These are phyloP conservation scores for Lactarius vividus DNA, from an alignment of 768 basidiomycete genomes.

Conservation along the genomic window DNA sequence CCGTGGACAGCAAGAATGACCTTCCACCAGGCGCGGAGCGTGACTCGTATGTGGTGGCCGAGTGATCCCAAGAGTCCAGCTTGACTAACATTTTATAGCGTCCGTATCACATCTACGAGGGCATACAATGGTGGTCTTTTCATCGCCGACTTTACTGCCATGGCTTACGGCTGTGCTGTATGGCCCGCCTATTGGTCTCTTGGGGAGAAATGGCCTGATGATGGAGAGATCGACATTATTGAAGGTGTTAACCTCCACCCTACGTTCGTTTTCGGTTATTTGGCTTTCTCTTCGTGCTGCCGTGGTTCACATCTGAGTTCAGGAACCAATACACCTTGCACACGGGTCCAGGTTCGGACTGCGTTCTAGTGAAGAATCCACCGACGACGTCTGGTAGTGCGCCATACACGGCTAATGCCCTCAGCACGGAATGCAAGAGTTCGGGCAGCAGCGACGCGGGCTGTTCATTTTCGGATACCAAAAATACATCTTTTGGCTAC, in stretches of 20 bases:
- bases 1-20: conserved; percentile 16
- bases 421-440: conserved; percentile 4
- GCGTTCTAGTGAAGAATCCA: not conserved
- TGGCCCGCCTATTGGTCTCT: conserved; percentile 34
- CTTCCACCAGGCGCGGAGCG: conserved; percentile 3
- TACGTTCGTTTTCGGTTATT: not conserved
- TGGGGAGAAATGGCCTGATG: conserved; percentile 29
- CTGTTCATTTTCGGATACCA: not conserved
- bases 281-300: not conserved
- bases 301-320: not conserved
- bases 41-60: conserved; percentile 16
- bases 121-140: conserved; percentile 34
- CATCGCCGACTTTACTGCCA: conserved; percentile 33
- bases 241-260: conserved; percentile 5
- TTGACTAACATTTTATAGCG: conserved; percentile 21
- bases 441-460: not conserved
- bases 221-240: conserved; percentile 40
- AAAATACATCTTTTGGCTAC: conserved; percentile 7
- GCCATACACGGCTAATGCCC: not conserved
- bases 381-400: not conserved
- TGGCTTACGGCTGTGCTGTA: conserved; percentile 34
- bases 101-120: conserved; percentile 34
- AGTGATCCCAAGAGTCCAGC: not conserved
- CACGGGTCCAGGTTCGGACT: not conserved
- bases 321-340: conserved; percentile 21